Base-by-base conservation (phyloP, 768 basidiomycete species). In the Pleurotus giganteus region DNA sequence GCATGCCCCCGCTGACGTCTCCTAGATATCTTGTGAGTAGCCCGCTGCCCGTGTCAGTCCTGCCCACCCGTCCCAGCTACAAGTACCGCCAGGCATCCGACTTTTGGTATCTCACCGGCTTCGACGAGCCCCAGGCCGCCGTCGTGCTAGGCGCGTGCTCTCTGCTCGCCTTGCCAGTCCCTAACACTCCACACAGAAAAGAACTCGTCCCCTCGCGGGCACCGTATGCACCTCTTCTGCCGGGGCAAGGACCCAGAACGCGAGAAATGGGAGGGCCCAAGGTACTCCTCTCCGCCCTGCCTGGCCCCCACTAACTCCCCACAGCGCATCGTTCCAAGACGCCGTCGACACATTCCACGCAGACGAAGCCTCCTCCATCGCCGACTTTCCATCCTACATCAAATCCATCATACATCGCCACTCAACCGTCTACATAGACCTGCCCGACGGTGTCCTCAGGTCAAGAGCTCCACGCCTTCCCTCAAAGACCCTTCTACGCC, bases 61-160 rank as follows among this genome's bases (percentile, higher is more conserved):
- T 63, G 15, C 44, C 53, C 47, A 32, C 32, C 43, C 13, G 17
- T 6, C 47, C 29, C 65, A 98, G 95, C 69, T 97, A 98, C 78
- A 94, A 94, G 67, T 97, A 91, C 66, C 84, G 96, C 21, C 96
- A 96, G 70, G 84, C 84, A 0, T 93, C 91, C 32, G 88, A 96
- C 69, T 91, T 95, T 67, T 93, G 89, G 89, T 98, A 99, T 68
- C 76, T 99, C 12, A 97, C 97, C 0, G 97, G 97, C 9, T 97
- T 97, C 63, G 84, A 93, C 55, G 96, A 98, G 66, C 91, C 94
- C 1, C 89, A 96, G 54, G 83, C 96, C 15, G 94, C 91, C 0
- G 74, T 98, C 39, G 77, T 98, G 34, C 77, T 99, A 43, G 85
- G 93, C 91, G 47, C 32, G 76, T 56, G 28, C 3, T 12, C 9